Evolutionary conservation across 2,329 filamentous ascomycete genomes (phyloP), one percentile per base, ranked within the genome.

Genomic region (Lecanicillium sp.): DNA sequence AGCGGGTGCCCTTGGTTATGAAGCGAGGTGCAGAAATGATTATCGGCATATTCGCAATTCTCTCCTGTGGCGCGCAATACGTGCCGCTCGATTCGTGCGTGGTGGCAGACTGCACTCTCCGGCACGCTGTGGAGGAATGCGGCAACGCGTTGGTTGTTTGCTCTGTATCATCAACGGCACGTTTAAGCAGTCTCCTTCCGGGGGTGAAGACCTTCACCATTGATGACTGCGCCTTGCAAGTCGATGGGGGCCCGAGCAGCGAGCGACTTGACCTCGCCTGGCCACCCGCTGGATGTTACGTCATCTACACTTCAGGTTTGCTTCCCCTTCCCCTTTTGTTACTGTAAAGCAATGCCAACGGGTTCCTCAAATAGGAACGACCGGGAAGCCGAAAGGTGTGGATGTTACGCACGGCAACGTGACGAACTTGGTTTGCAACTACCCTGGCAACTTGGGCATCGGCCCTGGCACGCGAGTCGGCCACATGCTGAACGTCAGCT

Each of bases 41-140:
- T 6, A 62, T 75, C 35, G 73, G 68, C 15, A 75, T 78, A 35
- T 59, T 74, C 40, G 73, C 71, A 2, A 60, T 77, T 14, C 56
- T 79, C 25, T 73, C 72, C 40, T 68, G 68, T 35, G 73, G 74
- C 15, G 74, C 68, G 12, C 73, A 79, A 45, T 79, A 79, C 48
- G 64, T 78, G 5, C 75, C 75, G 3, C 61, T 79, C 3, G 75
- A 80, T 44, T 73, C 73, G 25, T 68, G 69, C 5, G 62, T 73
- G 20, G 66, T 70, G 9, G 60, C 70, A 0, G 67, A 70, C 36
- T 57, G 60, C 14, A 66, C 67, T 3, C 58, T 78, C 19, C 54
- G 57, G 17, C 65, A 70, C 40, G 71, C 75, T 18, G 57, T 76
- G 33, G 51, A 58, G 18, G 62, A 77, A 45, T 65, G 69, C 3